phyloP scores from a whole-genome alignment of 2,329 filamentous ascomycete genomes.

The Biscogniauxia mediterranea region DNA sequence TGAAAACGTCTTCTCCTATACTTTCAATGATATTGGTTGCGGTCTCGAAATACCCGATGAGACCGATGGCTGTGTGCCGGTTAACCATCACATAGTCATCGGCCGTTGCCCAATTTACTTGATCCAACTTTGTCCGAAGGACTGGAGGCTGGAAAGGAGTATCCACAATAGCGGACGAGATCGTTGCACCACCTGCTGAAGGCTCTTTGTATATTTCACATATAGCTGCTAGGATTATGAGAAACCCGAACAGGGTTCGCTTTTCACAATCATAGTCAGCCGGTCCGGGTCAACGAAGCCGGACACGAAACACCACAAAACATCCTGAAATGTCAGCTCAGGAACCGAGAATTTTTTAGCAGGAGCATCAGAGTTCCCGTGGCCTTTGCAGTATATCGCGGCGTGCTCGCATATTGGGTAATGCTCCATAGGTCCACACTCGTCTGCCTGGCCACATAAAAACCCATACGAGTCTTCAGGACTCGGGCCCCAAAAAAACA shows the following conservation, averaged over 20 bases:
- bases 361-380: neutral
- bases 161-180: constrained; percentile 7
- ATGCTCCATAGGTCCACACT: neutral
- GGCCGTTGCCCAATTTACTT: neutral
- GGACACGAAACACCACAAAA: constrained; percentile 7
- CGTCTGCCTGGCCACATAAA: constrained; percentile 1
- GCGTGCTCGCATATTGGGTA: constrained; percentile 2
- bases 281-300: constrained; percentile 3
- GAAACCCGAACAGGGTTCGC: constrained; percentile 6
- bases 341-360: neutral
- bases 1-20: neutral
- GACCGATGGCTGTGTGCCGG: constrained; percentile 2
- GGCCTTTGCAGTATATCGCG: constrained; percentile 1
- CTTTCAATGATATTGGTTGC: neutral
- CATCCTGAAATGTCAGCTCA: constrained; percentile 3
- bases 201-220: constrained; percentile 3
- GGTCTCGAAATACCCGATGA: constrained; percentile 7
- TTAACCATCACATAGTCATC: neutral
- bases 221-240: constrained; percentile 4
- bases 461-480: neutral
- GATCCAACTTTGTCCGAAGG: neutral
- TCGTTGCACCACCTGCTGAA: constrained; percentile 6
- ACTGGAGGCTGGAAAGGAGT: constrained; percentile 4
- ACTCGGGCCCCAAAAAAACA: neutral
- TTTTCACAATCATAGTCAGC: neutral